A percentile compares a stretch with the other conserved stretches of the same genome.
Conservation (phyloP, 2,329 filamentous ascomycete genomes). For the Aureobasidium leucospermi region DNA sequence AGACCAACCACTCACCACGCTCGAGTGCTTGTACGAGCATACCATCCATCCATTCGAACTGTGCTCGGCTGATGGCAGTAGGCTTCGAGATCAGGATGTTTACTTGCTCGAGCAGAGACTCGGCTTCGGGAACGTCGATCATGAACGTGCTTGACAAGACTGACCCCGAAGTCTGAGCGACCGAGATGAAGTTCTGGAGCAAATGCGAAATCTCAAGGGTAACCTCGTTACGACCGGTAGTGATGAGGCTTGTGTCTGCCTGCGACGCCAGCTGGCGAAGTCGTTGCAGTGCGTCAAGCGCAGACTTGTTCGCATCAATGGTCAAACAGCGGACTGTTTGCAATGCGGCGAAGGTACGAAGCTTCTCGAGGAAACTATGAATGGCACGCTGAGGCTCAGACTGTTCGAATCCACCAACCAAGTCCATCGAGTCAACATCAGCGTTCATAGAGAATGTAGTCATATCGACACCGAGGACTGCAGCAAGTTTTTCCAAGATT, state of each 20-base stretch:
- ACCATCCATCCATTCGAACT: conserved; percentile 95
- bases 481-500: conserved; percentile 73
- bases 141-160: not conserved
- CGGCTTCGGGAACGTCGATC: not conserved
- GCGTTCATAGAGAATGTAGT: conserved; percentile 85
- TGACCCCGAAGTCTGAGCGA: not conserved
- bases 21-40: conserved; percentile 82
- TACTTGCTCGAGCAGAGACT: conserved; percentile 41
- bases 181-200: conserved; percentile 8
- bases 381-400: conserved; percentile 71
- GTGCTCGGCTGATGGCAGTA: conserved; percentile 59
- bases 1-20: conserved; percentile 81
- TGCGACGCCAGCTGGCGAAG: not conserved
- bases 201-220: conserved; percentile 10
- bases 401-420: conserved; percentile 95
- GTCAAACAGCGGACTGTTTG: not conserved
- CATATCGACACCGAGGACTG: conserved; percentile 65
- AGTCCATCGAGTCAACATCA: conserved; percentile 93
- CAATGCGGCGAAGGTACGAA: conserved; percentile 25
- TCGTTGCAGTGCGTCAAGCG: not conserved
- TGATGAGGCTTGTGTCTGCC: conserved; percentile 2
- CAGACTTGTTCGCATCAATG: not conserved
- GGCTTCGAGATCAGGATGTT: conserved; percentile 47
- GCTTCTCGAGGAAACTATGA: conserved; percentile 50
- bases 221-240: not conserved